Evolutionary conservation across 352 stramenopile genomes (phyloP).

Genomic region (Aphanomyces invadans): DNA sequence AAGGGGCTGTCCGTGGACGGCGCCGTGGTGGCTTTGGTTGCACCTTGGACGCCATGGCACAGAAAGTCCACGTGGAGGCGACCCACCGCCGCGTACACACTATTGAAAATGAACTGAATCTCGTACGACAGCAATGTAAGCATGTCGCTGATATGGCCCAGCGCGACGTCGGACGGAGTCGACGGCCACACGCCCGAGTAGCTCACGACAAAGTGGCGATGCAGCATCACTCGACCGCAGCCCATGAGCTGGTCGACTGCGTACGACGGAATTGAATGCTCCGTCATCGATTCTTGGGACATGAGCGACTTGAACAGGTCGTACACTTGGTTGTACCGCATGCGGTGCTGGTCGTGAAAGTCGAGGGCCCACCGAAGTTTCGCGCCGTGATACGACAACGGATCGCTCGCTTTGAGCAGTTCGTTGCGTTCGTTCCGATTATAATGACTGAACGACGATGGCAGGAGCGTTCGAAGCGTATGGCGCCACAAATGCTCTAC

Average conservation of each 20-base stretch:
- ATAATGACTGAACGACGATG: slow-evolving; percentile 24
- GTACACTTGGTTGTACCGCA: slow-evolving; percentile 17
- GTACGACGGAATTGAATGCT: not conserved
- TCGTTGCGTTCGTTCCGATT: slow-evolving; percentile 20
- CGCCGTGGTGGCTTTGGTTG: not conserved
- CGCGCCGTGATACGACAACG: slow-evolving; percentile 18
- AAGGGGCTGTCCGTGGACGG: not conserved
- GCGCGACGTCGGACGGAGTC: not conserved
- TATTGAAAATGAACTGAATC: slow-evolving; percentile 72
- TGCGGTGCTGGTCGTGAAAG: slow-evolving; percentile 22
- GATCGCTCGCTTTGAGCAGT: slow-evolving; percentile 18
- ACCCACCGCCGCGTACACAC: slow-evolving; percentile 56
- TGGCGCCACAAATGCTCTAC: slow-evolving; percentile 10
- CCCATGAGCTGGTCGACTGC: slow-evolving; percentile 10
- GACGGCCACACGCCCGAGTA: not conserved
- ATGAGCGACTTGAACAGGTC: slow-evolving; percentile 21
- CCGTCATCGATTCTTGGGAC: not conserved
- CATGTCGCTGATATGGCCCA: slow-evolving; percentile 32
- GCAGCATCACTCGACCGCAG: slow-evolving; percentile 17
- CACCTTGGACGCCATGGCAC: not conserved
- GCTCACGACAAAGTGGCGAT: slow-evolving; percentile 17
- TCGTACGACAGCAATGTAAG: slow-evolving; percentile 83
- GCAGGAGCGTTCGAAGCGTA: slow-evolving; percentile 15
- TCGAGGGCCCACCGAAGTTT: slow-evolving; percentile 19
- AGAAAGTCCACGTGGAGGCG: slow-evolving; percentile 58